phyloP scores from a whole-genome alignment of 441 rosid species.

The Adansonia grandidieri region DNA sequence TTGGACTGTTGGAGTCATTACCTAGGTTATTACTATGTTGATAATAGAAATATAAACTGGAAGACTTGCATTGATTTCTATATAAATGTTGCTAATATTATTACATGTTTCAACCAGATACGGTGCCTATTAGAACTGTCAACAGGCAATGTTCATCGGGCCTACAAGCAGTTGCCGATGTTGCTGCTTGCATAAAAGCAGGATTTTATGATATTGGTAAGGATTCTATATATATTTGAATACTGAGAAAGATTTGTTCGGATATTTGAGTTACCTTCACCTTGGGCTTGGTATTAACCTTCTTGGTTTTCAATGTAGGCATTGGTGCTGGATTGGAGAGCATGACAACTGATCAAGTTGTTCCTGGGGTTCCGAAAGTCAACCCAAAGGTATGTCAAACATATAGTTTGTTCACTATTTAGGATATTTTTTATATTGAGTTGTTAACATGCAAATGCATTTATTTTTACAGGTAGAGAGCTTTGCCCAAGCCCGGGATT shows the following conservation, averaged over 20 bases:
- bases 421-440: neutral
- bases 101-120: constrained; percentile 46
- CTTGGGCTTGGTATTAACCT: constrained; percentile 15
- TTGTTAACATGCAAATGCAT: constrained; percentile 21
- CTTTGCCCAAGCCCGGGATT: constrained; percentile 62
- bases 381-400: constrained; percentile 55
- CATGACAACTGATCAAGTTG: constrained; percentile 49
- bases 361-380: constrained; percentile 21
- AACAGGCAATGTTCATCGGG: constrained; percentile 81
- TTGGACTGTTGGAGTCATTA: neutral
- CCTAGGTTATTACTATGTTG: constrained; percentile 10
- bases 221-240: neutral
- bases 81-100: constrained; percentile 1
- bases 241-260: neutral
- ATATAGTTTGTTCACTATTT: neutral
- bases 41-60: neutral
- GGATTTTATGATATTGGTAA: constrained; percentile 68
- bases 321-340: constrained; percentile 75
- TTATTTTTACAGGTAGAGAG: constrained; percentile 44
- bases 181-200: constrained; percentile 70
- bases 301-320: constrained; percentile 40
- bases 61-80: neutral
- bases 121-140: constrained; percentile 71
- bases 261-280: neutral
- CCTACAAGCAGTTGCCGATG: constrained; percentile 78